Percentiles rank a stretch among this genome's conserved stretches.
Conservation (phyloP, 306 rosid species). For the Gillenia trifoliata region DNA sequence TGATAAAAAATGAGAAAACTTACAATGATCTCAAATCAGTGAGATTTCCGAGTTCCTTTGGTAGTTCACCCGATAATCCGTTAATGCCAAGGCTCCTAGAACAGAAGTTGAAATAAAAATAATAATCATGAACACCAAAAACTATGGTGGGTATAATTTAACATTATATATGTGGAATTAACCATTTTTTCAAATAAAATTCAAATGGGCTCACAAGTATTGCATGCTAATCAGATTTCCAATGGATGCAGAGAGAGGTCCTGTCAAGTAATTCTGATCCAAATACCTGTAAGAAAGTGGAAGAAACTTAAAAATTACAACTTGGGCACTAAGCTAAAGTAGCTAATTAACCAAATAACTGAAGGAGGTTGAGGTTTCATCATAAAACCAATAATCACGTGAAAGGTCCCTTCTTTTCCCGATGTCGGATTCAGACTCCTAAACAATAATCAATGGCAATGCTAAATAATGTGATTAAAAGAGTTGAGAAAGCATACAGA, state of each 20-base stretch:
- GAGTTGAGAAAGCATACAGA: slow-evolving; percentile 44
- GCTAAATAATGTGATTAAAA: background rate
- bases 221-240: slow-evolving; percentile 64
- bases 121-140: background rate
- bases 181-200: background rate
- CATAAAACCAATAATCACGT: too few relatives aligned
- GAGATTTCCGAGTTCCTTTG: slow-evolving; percentile 65
- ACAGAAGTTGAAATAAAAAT: background rate
- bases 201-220: slow-evolving; percentile 46
- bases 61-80: slow-evolving; percentile 66
- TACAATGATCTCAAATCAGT: slow-evolving; percentile 41
- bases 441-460: background rate
- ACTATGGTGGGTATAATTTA: background rate
- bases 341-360: background rate
- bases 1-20: slow-evolving; percentile 15
- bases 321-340: background rate
- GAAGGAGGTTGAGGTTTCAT: background rate
- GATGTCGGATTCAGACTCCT: too few relatives aligned
- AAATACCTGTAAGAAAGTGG: slow-evolving; percentile 40
- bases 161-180: background rate
- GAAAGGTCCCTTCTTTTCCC: too few relatives aligned
- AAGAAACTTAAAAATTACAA: background rate
- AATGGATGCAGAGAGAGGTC: slow-evolving; percentile 55
- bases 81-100: slow-evolving; percentile 55
- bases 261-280: slow-evolving; percentile 59